These are phyloP conservation scores for Lablab purpureus DNA, from an alignment of 306 rosid genomes.

Conservation along the genomic window DNA sequence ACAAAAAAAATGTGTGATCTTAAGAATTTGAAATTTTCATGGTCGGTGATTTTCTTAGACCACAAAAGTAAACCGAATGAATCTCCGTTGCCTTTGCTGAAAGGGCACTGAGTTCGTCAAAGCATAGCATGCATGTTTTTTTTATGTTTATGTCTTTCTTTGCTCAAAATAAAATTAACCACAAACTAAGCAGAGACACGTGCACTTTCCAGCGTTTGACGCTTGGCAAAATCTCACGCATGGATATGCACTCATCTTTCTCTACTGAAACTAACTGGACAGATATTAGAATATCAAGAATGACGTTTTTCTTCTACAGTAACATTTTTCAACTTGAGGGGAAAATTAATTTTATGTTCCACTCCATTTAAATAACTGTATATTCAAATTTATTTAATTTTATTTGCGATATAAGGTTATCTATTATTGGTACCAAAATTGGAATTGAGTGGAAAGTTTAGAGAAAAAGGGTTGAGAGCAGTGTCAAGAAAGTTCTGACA, in stretches of 20 bases:
- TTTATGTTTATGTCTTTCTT: not conserved
- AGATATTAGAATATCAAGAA: not conserved
- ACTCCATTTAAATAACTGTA: too few species aligned
- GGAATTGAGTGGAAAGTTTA: too few species aligned
- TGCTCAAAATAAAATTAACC: not conserved
- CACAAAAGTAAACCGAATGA: slow-evolving; percentile 19
- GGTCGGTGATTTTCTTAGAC: slow-evolving; percentile 43
- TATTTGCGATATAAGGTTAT: too few species aligned
- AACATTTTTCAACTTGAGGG: too few species aligned
- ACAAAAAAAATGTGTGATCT: slow-evolving; percentile 22
- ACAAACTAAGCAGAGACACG: slow-evolving; percentile 4
- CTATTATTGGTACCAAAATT: too few species aligned
- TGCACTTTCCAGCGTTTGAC: slow-evolving; percentile 24
- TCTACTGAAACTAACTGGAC: not conserved
- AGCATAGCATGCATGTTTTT: not conserved
- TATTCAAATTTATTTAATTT: too few species aligned
- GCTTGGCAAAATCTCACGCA: slow-evolving; percentile 37
- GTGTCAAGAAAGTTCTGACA: too few species aligned
- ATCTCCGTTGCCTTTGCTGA: slow-evolving; percentile 26
- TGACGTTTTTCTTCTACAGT: not conserved
- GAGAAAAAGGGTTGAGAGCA: too few species aligned
- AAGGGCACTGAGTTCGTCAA: slow-evolving; percentile 29
- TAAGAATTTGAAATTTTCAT: slow-evolving; percentile 10
- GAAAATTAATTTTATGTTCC: too few species aligned
- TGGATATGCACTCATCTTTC: not conserved